phyloP scores from a whole-genome alignment of 257 asterid species.

The Asclepias syriaca region DNA sequence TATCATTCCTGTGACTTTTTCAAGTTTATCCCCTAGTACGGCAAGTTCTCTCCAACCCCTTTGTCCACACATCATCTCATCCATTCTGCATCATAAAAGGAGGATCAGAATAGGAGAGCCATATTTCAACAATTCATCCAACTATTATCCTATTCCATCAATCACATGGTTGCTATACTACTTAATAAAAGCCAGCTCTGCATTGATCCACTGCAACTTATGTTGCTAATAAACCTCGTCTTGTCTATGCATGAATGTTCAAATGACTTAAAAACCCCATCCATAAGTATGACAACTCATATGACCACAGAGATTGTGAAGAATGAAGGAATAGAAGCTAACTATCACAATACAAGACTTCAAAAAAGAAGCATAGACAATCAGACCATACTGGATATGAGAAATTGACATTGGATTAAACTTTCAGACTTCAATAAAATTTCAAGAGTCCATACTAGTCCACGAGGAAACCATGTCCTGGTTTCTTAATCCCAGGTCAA shows the following conservation, averaged over 20 bases:
- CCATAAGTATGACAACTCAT: neutral
- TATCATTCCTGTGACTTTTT: slow-evolving; percentile 36
- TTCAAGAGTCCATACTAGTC: slow-evolving; percentile 14
- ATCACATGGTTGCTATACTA: neutral
- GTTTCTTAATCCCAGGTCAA: slow-evolving; percentile 20
- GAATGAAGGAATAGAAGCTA: neutral
- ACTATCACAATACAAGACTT: neutral
- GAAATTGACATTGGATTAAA: neutral
- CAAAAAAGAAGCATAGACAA: neutral
- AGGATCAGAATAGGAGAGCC: slow-evolving; percentile 8
- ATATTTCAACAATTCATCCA: slow-evolving; percentile 5
- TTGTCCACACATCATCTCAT: slow-evolving; percentile 81
- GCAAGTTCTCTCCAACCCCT: slow-evolving; percentile 69
- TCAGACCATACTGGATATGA: neutral
- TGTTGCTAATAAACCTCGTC: neutral
- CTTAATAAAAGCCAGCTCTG: slow-evolving; percentile 5
- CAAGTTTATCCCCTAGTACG: slow-evolving; percentile 44
- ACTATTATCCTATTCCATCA: neutral
- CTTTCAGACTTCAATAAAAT: neutral
- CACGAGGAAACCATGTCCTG: slow-evolving; percentile 19
- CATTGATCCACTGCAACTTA: neutral
- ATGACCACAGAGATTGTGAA: neutral
- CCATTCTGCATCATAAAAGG: slow-evolving; percentile 61
- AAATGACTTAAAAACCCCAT: neutral
- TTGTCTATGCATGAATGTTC: neutral